Conservation (phyloP, 2,329 filamentous ascomycete species). For the Aureobasidium sp. region DNA sequence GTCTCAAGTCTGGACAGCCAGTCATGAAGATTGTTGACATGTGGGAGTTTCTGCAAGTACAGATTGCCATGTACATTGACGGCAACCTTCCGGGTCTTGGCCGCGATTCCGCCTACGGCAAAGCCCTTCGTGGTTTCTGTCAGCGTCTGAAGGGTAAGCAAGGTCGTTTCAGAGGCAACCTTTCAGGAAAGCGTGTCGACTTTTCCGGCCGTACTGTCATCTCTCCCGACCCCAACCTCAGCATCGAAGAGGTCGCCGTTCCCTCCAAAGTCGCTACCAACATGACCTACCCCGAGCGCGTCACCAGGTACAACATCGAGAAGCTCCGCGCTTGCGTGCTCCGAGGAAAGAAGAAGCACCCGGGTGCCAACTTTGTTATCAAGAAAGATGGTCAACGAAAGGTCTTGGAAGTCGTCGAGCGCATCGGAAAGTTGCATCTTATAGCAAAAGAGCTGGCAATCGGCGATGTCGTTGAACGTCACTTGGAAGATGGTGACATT, state of each 20-base stretch:
- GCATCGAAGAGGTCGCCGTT: constrained; percentile 88
- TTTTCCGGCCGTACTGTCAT: constrained; percentile 98
- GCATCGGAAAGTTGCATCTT: constrained; percentile 48
- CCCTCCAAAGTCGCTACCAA: constrained; percentile 90
- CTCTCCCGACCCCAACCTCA: constrained; percentile 88
- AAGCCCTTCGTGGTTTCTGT: constrained; percentile 85
- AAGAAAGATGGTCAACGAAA: constrained; percentile 65
- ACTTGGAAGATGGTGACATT: constrained; percentile 90
- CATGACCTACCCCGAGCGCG: constrained; percentile 87
- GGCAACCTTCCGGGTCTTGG: constrained; percentile 83
- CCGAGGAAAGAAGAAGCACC: constrained; percentile 71
- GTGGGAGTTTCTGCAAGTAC: constrained; percentile 93
- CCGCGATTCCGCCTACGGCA: constrained; percentile 75
- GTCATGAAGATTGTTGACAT: constrained; percentile 92
- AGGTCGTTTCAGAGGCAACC: constrained; percentile 89
- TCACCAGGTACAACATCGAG: constrained; percentile 73
- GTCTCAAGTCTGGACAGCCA: constrained; percentile 71
- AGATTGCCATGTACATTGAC: constrained; percentile 97
- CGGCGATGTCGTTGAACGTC: constrained; percentile 87
- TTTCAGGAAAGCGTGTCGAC: constrained; percentile 96
- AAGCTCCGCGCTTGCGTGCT: constrained; percentile 67
- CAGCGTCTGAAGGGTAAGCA: constrained; percentile 96
- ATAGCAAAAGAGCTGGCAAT: constrained; percentile 66
- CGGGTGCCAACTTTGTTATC: constrained; percentile 75
- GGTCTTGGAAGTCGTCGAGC: constrained; percentile 50